These are phyloP conservation scores for Fomitiporia mediterranea DNA, from an alignment of 1,284 basidiomycete species.

Conservation along the genomic window DNA sequence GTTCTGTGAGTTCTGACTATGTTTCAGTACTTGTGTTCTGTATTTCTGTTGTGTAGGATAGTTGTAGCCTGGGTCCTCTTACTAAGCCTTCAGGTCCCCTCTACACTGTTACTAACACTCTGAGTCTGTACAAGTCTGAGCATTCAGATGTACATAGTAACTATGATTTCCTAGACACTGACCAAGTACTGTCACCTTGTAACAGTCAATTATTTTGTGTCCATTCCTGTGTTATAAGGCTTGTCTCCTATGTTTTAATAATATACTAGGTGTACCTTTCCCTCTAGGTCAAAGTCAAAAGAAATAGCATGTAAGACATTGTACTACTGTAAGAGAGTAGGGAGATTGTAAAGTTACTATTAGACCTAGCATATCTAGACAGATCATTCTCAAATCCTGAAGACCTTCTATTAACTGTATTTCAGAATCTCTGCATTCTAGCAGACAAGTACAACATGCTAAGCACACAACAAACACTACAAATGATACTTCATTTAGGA, in stretches of 20 bases:
- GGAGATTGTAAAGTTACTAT: neutral
- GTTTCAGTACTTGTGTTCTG: too few species aligned
- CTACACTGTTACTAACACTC: too few species aligned
- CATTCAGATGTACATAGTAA: too few species aligned
- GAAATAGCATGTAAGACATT: neutral
- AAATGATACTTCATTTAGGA: neutral
- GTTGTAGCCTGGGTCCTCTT: too few species aligned
- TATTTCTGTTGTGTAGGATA: too few species aligned
- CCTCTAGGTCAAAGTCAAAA: neutral
- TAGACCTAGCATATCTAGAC: conserved; percentile 16
- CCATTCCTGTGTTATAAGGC: conserved; percentile 13
- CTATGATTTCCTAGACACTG: conserved; percentile 3
- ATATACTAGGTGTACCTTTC: neutral
- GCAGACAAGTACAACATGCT: conserved; percentile 6
- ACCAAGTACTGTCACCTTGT: conserved; percentile 12
- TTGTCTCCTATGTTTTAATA: conserved; percentile 8
- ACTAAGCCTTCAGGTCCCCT: too few species aligned
- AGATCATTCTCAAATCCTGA: neutral
- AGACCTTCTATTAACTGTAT: neutral
- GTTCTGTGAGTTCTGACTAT: too few species aligned
- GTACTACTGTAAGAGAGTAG: conserved; percentile 5
- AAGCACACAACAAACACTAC: neutral
- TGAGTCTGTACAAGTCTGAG: too few species aligned
- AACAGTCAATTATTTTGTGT: conserved; percentile 12
- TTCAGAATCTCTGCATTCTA: neutral